Evolutionary conservation across 345 rosid genomes (phyloP).

Genomic region (Firmiana major): DNA sequence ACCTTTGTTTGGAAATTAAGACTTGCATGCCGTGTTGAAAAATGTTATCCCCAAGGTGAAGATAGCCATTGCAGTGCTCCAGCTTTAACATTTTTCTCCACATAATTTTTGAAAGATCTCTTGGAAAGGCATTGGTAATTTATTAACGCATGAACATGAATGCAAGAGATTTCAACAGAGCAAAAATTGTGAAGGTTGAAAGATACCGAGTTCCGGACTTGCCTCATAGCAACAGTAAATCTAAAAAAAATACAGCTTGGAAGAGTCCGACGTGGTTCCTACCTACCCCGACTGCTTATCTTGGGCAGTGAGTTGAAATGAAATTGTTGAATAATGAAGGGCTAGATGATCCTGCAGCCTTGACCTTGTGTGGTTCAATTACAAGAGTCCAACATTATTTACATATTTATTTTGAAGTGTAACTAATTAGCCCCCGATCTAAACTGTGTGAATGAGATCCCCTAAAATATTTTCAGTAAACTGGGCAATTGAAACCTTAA

Average conservation of each 20-base stretch:
- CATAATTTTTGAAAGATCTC: too few relatives aligned
- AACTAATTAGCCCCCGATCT: neutral
- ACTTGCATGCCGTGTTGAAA: too few relatives aligned
- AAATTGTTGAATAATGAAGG: neutral
- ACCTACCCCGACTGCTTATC: neutral
- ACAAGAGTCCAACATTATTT: neutral
- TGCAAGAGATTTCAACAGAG: neutral
- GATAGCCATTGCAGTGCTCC: too few relatives aligned
- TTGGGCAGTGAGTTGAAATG: too few relatives aligned
- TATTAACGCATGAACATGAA: neutral
- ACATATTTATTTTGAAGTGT: conserved; percentile 10
- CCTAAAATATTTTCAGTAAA: conserved; percentile 15
- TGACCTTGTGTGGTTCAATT: neutral
- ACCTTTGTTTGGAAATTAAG: too few relatives aligned
- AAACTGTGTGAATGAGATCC: neutral
- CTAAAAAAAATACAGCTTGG: neutral
- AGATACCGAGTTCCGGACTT: neutral
- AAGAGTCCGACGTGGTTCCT: neutral
- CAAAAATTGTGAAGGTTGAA: neutral
- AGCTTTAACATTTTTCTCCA: neutral
- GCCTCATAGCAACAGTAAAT: neutral
- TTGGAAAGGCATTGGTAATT: neutral
- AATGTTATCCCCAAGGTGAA: too few relatives aligned
- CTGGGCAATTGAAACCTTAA: conserved; percentile 52
- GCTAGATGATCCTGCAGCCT: neutral